Percentiles rank a stretch among this genome's conserved stretches.
Conservation (phyloP, 2,329 filamentous ascomycete genomes). For the Pochonia chlamydosporia region DNA sequence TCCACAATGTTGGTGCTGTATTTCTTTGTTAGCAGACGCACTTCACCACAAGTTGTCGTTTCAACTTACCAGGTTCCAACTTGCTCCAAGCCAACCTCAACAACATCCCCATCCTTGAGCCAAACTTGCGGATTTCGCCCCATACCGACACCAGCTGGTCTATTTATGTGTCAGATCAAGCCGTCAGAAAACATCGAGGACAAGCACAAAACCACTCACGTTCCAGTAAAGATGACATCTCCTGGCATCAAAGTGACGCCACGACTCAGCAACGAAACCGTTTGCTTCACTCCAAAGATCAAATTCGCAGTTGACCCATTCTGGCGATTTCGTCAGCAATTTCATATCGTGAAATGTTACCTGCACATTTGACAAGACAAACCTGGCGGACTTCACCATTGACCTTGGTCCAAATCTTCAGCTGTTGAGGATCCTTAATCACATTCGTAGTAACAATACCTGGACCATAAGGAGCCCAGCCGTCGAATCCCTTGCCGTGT, state of each 20-base stretch:
- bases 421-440: slow-evolving; percentile 50
- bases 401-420: slow-evolving; percentile 51
- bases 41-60: not conserved
- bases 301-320: slow-evolving; percentile 53
- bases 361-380: too few relatives aligned
- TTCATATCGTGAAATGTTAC: not conserved
- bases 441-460: slow-evolving; percentile 57
- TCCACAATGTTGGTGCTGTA: slow-evolving; percentile 44
- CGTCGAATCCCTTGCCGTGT: slow-evolving; percentile 69
- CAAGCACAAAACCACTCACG: slow-evolving; percentile 30
- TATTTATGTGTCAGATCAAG: slow-evolving; percentile 18
- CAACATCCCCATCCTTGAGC: slow-evolving; percentile 64
- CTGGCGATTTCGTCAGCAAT: slow-evolving; percentile 19
- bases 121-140: slow-evolving; percentile 60
- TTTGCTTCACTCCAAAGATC: slow-evolving; percentile 57
- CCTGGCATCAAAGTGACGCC: slow-evolving; percentile 59
- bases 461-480: slow-evolving; percentile 69
- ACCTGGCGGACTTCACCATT: slow-evolving; percentile 55
- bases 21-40: not conserved
- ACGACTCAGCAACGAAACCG: slow-evolving; percentile 53
- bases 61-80: slow-evolving; percentile 49
- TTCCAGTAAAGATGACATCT: slow-evolving; percentile 63
- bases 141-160: slow-evolving; percentile 66
- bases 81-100: slow-evolving; percentile 61
- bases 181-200: too few relatives aligned